Base-by-base conservation (phyloP, 2,329 filamentous ascomycete genomes). In the Pseudofabraea citricarpa region DNA sequence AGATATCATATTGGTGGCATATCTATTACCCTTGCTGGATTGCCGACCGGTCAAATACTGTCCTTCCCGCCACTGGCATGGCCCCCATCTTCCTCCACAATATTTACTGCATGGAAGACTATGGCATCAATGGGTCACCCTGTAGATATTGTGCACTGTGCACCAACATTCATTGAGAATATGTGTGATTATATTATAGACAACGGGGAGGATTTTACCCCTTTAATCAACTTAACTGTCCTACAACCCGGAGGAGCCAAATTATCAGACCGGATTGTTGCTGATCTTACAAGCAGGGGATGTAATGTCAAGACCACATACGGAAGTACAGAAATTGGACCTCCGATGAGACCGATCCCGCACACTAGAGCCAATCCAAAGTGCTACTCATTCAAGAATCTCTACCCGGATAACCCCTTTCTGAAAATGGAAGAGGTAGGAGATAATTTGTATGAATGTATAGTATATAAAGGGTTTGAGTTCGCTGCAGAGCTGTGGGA, bases 261-360 rank as follows among this genome's bases (percentile, higher is more conserved):
- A 15, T 48, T 63, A 1, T 54, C 57, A 16, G 46, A 55, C 7
- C 51, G 41, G 4, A 47, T 60, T 6, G 51, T 61, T 6, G 48
- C 51, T 41, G 49, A 43, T 18, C 50, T 63, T 10, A 46, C 47
- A 15, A 40, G 46, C 2, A 44, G 54, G 4, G 58, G 57, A 6
- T 54, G 59, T 2, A 63, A 63, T 40, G 55, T 61, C 36, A 63
- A 63, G 40, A 59, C 59, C 10, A 61, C 58, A 0, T 63, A 61
- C 33, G 60, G 60, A 2, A 58, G 53, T 23, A 61, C 60, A 5
- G 60, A 63, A 43, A 61, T 63, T 38, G 58, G 59, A 3, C 58
- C 59, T n/a, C 55, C 57, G 8, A 54, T 58, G 18, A 54, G 58
- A 4, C 55, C 58, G 23, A 56, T 63, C 19, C 55, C 57, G 2